Evolutionary conservation across 2,329 filamentous ascomycete species (phyloP).

Genomic region (Verticillium nubilum): DNA sequence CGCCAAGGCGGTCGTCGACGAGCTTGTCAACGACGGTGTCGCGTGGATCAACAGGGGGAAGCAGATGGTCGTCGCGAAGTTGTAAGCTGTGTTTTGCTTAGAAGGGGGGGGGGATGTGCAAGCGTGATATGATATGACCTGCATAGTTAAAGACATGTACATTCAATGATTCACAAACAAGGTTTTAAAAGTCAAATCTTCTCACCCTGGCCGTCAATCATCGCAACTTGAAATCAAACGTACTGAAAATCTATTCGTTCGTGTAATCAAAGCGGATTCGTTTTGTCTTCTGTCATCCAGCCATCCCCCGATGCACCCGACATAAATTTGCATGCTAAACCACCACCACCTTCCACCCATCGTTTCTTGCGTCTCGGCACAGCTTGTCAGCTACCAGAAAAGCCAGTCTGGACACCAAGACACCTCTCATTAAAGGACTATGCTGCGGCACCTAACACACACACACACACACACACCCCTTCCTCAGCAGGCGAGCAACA

Average conservation of each 20-base stretch:
- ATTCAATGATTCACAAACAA: not conserved
- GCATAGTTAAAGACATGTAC: not conserved
- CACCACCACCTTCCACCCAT: not conserved
- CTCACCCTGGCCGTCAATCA: too few relatives aligned
- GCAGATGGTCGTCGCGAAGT: constrained; percentile 59
- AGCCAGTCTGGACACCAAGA: not conserved
- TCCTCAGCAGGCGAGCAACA: not conserved
- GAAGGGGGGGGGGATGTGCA: too few relatives aligned
- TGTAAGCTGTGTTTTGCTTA: constrained; percentile 48
- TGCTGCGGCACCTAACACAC: not conserved
- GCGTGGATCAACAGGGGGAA: constrained; percentile 63
- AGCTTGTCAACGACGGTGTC: constrained; percentile 82
- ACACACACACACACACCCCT: not conserved
- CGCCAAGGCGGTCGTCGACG: constrained; percentile 89
- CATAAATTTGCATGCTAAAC: not conserved
- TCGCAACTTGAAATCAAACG: not conserved
- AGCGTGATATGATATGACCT: not conserved
- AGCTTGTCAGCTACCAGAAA: not conserved
- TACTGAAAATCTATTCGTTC: not conserved
- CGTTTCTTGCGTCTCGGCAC: not conserved
- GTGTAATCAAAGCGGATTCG: not conserved
- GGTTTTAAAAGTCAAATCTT: not conserved
- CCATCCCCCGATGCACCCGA: not conserved
- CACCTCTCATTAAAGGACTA: not conserved
- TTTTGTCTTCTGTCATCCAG: not conserved